Evolutionary conservation across 305 asterid species (phyloP), one percentile per base, ranked within the genome.

Genomic region (Fraxinus floribunda): DNA sequence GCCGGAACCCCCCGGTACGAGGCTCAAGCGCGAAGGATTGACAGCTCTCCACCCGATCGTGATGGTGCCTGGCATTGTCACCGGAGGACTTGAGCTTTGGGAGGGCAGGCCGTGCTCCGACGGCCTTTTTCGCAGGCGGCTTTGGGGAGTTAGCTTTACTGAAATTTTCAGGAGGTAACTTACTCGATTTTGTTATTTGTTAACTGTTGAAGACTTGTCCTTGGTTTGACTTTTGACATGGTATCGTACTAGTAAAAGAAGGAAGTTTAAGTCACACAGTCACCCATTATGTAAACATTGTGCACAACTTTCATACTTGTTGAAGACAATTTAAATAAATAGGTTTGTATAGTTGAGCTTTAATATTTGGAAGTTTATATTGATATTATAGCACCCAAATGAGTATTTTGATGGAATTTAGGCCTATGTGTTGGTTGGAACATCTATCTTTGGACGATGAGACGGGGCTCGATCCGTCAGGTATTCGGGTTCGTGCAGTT

Each of bases 51-150:
- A 95, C 80, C 98, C 98, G 8, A 93, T 95, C 10, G 93, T 95
- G 72, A 82, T 95, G 82, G 94, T 93, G 55, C 97, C 98, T 30
- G 98, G 98, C 87, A 93, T 93, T 89, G 92, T 93, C 81, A 93
- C 98, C n/a, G 98, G 98, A 1, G 98, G 97, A 1, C 97, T 95
- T 15, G 98, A 93, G 92, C 94, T 95, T 5, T 93, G 98, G 98
- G 98, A 95, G 86, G 98, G 98, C 7, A 77, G 91, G 82, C 96
- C 98, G 2, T 95, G 98, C 82, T 86, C 97, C 5, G 90, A 93
- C 4, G 97, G 97, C 81, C 90, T 95, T 15, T 95, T 95, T 78
- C 90, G 98, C 39, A 90, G 88, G 77, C 88, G 97, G 72, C 92
- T 95, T 7, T 95, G 98, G 98, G 98, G 93, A 22, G 98, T 95